Evolutionary conservation across 441 rosid species (phyloP), one percentile per base, ranked within the genome.

Genomic region (Bocquillonia castaneifolia): DNA sequence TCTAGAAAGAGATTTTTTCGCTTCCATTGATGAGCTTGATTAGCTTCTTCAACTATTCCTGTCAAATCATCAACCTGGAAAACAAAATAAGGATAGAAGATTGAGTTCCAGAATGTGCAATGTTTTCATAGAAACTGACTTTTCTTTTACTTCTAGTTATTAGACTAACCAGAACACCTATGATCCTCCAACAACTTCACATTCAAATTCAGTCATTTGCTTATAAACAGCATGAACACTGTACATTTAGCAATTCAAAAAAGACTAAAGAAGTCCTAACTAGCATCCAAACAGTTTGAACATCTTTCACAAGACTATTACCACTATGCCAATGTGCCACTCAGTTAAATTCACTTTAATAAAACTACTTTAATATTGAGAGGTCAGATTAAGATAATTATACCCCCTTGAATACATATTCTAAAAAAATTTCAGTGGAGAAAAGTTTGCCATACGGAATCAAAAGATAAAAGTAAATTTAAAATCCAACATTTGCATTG

Each of bases 1-100:
- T 88, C 92, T 5, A 94, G 84, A 72, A 88, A 77, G 58, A 94
- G 96, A 73, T 90, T 86, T 29, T 72, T 78, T 72, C 81, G 70
- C 77, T 81, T 91, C 96, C 96, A 81, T 40, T 78, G 78, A 59
- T 74, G 88, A 70, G 51, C 74, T 73, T 74, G 77, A 44, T 50
- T 61, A 22, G 77, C 64, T 80, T 83, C 91, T 82, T 86, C 92
- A 9, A 77, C 80, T 73, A 78, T 81, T 63, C 65, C 84, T 44
- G 64, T 70, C n/a, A 81, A 70, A 42, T 78, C 87, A 67, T 75
- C 91, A 39, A 63, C 83, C 97, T 90, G 59, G 60, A 55, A 59
- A 45, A 51, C 29, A 59, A 45, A 68, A 44, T 3, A 13, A 44
- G 13, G 40, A 63, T 45, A 62, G 37, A 45, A 32, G 48, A 68